phyloP scores from a whole-genome alignment of 2,329 filamentous ascomycete species.

The Akanthomyces muscarius region DNA sequence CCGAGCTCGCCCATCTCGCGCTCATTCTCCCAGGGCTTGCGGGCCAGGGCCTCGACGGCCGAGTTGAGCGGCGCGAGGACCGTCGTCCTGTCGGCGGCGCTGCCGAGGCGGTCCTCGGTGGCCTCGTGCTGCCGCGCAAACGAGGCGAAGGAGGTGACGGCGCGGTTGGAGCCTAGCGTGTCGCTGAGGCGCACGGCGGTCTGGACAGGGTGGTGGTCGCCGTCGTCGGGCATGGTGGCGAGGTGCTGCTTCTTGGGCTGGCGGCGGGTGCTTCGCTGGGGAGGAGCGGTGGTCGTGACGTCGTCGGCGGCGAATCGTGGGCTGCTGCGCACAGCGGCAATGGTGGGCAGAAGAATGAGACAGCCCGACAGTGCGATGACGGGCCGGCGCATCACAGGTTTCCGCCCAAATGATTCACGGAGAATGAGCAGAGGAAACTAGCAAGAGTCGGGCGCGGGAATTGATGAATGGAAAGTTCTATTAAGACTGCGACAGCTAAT shows the following conservation, averaged over 20 bases:
- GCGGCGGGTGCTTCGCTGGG: neutral
- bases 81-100: slow-evolving; percentile 66
- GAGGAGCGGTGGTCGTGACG: slow-evolving; percentile 23
- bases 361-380: slow-evolving; percentile 11
- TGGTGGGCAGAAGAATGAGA: slow-evolving; percentile 5
- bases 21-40: slow-evolving; percentile 83
- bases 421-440: neutral
- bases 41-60: slow-evolving; percentile 70
- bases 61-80: slow-evolving; percentile 84
- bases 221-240: slow-evolving; percentile 18
- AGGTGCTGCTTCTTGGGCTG: slow-evolving; percentile 7
- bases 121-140: slow-evolving; percentile 71
- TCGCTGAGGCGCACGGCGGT: slow-evolving; percentile 71
- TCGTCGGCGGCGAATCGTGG: neutral
- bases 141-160: slow-evolving; percentile 79
- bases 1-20: slow-evolving; percentile 67
- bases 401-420: neutral
- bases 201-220: slow-evolving; percentile 29
- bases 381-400: slow-evolving; percentile 8
- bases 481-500: neutral
- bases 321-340: slow-evolving; percentile 4
- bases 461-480: neutral
- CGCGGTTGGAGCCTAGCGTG: slow-evolving; percentile 73
- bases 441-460: neutral
- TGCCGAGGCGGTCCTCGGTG: slow-evolving; percentile 65